Percentiles rank a stretch among this genome's conserved stretches.
Evolutionary conservation across 2,329 filamentous ascomycete genomes (phyloP).

Genomic region (Capronia americana): DNA sequence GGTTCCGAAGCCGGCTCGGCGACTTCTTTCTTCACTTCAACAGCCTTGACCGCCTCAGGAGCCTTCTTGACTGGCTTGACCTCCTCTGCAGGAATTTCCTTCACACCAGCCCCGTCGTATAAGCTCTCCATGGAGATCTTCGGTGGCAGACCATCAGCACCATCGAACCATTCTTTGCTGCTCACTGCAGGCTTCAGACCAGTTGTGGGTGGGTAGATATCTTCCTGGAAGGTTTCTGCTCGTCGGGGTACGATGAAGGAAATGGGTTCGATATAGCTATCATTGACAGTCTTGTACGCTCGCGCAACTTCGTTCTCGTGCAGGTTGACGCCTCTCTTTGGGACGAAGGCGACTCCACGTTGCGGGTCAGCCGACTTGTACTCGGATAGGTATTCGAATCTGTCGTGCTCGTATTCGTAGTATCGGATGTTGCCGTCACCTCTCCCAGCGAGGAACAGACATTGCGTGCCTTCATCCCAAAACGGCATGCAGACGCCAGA

Average conservation of each 20-base stretch:
- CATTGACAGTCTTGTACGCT: constrained; percentile 96
- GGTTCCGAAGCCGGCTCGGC: constrained; percentile 42
- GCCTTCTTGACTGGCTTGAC: constrained; percentile 51
- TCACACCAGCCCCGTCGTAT: constrained; percentile 81
- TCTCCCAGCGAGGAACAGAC: constrained; percentile 94
- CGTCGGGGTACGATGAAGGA: constrained; percentile 96
- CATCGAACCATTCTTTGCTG: constrained; percentile 81
- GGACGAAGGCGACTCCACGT: constrained; percentile 90
- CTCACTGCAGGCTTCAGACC: constrained; percentile 82
- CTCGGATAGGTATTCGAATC: constrained; percentile 95
- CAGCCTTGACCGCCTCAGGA: constrained; percentile 54
- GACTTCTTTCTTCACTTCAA: constrained; percentile 56
- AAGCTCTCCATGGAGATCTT: constrained; percentile 94
- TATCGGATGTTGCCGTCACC: constrained; percentile 99
- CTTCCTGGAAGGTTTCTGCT: constrained; percentile 93
- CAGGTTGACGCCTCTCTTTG: constrained; percentile 92
- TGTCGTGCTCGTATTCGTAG: constrained; percentile 98
- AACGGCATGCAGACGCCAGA: constrained; percentile 99
- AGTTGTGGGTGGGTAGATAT: constrained; percentile 88
- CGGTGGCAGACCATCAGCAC: constrained; percentile 81
- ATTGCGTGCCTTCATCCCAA: constrained; percentile 97
- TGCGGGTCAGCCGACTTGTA: constrained; percentile 97
- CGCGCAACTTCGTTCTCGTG: constrained; percentile 97
- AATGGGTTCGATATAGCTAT: constrained; percentile 91
- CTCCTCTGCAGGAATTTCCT: constrained; percentile 73